Base-by-base conservation (phyloP, 1,284 basidiomycete genomes). In the Bjerkandera adusta region DNA sequence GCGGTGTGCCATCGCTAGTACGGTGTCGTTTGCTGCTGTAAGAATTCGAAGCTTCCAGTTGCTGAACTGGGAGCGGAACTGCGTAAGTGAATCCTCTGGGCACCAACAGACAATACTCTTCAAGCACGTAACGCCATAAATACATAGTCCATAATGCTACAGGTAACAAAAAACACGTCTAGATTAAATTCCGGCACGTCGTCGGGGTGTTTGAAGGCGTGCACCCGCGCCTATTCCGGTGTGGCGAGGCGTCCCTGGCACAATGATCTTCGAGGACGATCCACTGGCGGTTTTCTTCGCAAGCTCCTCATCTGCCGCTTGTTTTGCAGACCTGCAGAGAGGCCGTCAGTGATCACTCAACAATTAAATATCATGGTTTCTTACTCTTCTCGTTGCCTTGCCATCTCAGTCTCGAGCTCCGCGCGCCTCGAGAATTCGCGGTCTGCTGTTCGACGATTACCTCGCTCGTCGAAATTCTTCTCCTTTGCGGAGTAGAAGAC, bases 401-500 rank as follows among this genome's bases (percentile, higher is more conserved):
- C 90, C 75, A 96, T 94, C 68, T 93, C 86, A 18, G 79, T 84
- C 71, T 98, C 93, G 16, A 97, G 69, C 65, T 97, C 92, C 0
- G 92, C 90, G 59, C 80, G 81, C 67, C 85, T 89, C 29, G 86
- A 92, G 66, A 97, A 94, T 63, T 97, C 92, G 34, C 86, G 79
- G 61, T 93, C 90, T 13, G 88, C 82, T 56, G 81, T 79, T 11
- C 82, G 77, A 40, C 85, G 72, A 49, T 78, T 81, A 5, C 87
- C 83, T 26, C 86, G 73, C 53, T 92, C 88, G 62, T 93, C 92
- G 62, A 97, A 96, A 71, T 92, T 92, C 73, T 95, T 92, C 71
- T 97, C 92, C 61, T 92, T 86, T 47, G 95, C 92, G 24, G 91
- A 93, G 71, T 91, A 97, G 75, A 96, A 97, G 13, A 96, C 91